Percentiles rank a stretch among this genome's conserved stretches.
These are phyloP conservation scores for Boletus sensibilis DNA, from an alignment of 768 basidiomycete genomes.

Conservation along the genomic window DNA sequence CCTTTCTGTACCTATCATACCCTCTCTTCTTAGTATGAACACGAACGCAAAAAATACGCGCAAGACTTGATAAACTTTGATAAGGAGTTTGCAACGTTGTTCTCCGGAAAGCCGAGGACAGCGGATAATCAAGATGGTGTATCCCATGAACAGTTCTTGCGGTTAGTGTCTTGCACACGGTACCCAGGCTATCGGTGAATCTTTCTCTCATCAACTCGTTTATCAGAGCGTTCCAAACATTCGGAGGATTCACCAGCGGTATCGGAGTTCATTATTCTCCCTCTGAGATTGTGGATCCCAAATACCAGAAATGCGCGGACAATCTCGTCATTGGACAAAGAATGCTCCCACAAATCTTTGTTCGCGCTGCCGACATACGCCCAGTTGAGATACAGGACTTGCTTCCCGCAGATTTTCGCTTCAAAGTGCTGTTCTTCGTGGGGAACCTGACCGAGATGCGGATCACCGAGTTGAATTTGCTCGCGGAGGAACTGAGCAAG, in stretches of 20 bases:
- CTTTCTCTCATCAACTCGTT: background rate
- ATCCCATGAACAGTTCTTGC: slow-evolving; percentile 37
- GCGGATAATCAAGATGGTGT: slow-evolving; percentile 36
- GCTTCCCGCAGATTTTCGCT: slow-evolving; percentile 38
- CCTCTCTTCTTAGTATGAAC: slow-evolving; percentile 53
- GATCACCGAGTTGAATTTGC: slow-evolving; percentile 17
- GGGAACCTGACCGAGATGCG: slow-evolving; percentile 28
- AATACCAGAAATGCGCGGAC: slow-evolving; percentile 31
- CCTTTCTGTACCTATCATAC: background rate
- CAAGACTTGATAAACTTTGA: slow-evolving; percentile 75
- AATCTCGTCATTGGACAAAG: slow-evolving; percentile 39
- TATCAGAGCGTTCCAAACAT: slow-evolving; percentile 37
- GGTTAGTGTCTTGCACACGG: slow-evolving; percentile 14
- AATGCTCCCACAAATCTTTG: slow-evolving; percentile 36
- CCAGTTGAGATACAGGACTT: slow-evolving; percentile 42
- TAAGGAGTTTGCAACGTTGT: slow-evolving; percentile 60
- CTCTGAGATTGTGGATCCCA: slow-evolving; percentile 35
- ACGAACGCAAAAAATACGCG: slow-evolving; percentile 65
- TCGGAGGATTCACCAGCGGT: slow-evolving; percentile 38
- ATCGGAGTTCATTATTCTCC: slow-evolving; percentile 42
- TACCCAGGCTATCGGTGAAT: background rate
- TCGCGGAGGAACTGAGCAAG: slow-evolving; percentile 29
- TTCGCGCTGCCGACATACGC: slow-evolving; percentile 37
- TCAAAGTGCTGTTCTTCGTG: slow-evolving; percentile 38
- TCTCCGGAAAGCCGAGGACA: slow-evolving; percentile 64